phyloP scores from a whole-genome alignment of 768 basidiomycete genomes.

The Rhodotorula graminis region DNA sequence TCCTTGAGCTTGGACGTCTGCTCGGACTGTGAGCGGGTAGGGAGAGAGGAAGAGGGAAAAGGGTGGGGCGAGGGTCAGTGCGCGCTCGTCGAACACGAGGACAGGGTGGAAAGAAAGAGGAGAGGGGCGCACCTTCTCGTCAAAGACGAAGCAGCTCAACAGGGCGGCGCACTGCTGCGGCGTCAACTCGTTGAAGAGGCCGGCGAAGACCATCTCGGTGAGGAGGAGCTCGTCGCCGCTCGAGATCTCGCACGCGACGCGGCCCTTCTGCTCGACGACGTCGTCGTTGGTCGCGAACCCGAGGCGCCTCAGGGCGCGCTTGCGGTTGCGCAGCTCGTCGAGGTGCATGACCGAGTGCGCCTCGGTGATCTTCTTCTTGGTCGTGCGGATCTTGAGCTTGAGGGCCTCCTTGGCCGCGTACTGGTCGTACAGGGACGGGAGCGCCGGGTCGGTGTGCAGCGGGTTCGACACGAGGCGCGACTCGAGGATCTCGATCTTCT shows the following conservation, averaged over 20 bases:
- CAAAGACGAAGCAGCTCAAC: constrained; percentile 96
- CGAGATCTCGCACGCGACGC: constrained; percentile 97
- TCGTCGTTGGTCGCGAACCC: constrained; percentile 84
- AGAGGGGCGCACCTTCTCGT: constrained; percentile 69
- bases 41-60: no score
- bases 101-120: not conserved
- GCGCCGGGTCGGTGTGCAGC: constrained; percentile 68
- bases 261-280: constrained; percentile 95
- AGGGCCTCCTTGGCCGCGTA: constrained; percentile 71
- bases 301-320: constrained; percentile 84
- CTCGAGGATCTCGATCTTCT: constrained; percentile 93
- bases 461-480: constrained; percentile 73
- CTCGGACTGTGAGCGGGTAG: constrained; percentile 60
- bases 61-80: no score
- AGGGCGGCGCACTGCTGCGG: constrained; percentile 91
- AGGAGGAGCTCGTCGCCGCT: constrained; percentile 92
- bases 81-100: no score
- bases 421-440: constrained; percentile 73
- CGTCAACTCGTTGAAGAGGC: constrained; percentile 79
- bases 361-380: constrained; percentile 80
- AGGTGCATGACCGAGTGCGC: constrained; percentile 90
- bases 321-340: constrained; percentile 91
- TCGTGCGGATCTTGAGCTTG: constrained; percentile 63
- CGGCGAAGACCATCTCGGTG: constrained; percentile 96
- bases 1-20: constrained; percentile 80